Evolutionary conservation across 192 early-diverging fungal species (phyloP), one percentile per base, ranked within the genome.

Genomic region (Backusella luteola): DNA sequence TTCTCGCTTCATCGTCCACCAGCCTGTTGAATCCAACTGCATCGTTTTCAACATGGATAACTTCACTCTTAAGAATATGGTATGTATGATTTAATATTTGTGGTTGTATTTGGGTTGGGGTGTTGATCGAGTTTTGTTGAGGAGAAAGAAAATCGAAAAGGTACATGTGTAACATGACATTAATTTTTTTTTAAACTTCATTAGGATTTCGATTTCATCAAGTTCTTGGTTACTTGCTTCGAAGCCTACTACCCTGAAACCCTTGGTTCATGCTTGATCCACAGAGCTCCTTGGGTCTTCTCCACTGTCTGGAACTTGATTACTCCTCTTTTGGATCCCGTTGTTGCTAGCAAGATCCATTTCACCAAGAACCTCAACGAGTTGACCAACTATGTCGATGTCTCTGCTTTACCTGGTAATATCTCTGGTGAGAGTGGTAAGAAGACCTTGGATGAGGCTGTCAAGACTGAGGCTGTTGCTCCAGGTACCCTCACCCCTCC

Each of bases 181-280:
- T 53, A 42, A 69, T 36, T 8, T 56, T 53, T 23, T 36, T 76
- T 35, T 23, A 2, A 21, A 81, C 19, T 53, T 38, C 56, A 23
- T 23, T 59, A 85, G 90, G 94, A 96, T 80, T 91, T 89, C 76
- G 84, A 86, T 7, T 91, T 91, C 69, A 86, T 95, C 75, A 90
- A 91, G 74, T 92, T 96, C 46, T 88, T 96, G 29, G 77, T 96
- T 44, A 84, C 85, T 66, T 93, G 90, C 82, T 90, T 97, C 76
- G 91, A 97, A 81, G 89, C 91, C 59, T 96, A 95, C 82, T 98
- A 97, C 78, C 96, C 96, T 2, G 96, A 98, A 78, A 91, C 89
- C 12, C 87, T 98, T 7, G 96, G 95, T 34, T 80, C 87, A 12
- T 90, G 91, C 44, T 85, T 96, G 9, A 90, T 98, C 53, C 93